A percentile compares a stretch with the other conserved stretches of the same genome.
Evolutionary conservation across 148 eudicot genomes (phyloP).

Genomic region (Nepenthes gracilis): DNA sequence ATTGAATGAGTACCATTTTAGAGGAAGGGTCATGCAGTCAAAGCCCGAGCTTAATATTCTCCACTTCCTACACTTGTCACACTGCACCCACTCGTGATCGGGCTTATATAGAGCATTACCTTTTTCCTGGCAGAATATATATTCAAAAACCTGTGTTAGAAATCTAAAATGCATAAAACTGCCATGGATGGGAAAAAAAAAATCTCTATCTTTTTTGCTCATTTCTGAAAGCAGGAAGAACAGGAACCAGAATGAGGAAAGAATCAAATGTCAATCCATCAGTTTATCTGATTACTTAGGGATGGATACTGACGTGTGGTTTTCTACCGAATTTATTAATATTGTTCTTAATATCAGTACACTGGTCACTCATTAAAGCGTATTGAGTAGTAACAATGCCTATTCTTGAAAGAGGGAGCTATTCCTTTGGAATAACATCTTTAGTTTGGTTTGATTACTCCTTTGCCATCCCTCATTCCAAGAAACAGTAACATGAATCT

Average conservation of each 20-base stretch:
- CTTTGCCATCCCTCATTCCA: no score
- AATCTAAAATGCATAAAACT: background rate
- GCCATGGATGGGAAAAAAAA: background rate
- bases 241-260: background rate
- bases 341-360: no score
- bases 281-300: no score
- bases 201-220: background rate
- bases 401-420: no score
- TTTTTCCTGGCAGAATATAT: constrained; percentile 28
- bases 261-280: background rate
- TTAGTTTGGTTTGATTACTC: no score
- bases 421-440: no score
- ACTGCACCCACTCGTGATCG: constrained; percentile 80
- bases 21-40: constrained; percentile 35
- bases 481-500: no score
- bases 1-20: constrained; percentile 34
- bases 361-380: no score
- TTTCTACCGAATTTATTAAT: no score
- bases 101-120: constrained; percentile 33
- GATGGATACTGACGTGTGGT: no score
- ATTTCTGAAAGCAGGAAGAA: background rate
- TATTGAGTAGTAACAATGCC: no score
- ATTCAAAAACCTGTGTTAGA: background rate
- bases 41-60: constrained; percentile 40
- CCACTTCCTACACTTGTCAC: constrained; percentile 81